These are phyloP conservation scores for Colletotrichum sidae DNA, from an alignment of 2,329 filamentous ascomycete genomes.

Conservation along the genomic window DNA sequence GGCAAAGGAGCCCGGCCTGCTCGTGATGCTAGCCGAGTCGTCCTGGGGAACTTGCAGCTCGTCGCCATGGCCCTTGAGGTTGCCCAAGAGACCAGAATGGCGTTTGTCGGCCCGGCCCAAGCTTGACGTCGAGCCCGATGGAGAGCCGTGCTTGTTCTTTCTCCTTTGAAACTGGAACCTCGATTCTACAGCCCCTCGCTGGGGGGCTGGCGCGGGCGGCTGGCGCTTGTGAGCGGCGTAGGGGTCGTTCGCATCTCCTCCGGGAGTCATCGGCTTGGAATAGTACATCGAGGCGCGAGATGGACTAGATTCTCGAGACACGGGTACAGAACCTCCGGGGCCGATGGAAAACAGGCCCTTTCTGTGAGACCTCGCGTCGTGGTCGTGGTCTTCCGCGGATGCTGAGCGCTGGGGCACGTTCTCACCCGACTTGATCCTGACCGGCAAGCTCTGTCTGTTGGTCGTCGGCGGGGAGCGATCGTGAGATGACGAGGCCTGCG, in stretches of 20 bases:
- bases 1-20: conserved; percentile 84
- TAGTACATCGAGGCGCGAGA: conserved; percentile 73
- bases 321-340: conserved; percentile 63
- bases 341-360: conserved; percentile 66
- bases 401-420: conserved; percentile 55
- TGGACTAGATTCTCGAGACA: conserved; percentile 73
- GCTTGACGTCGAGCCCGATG: conserved; percentile 63
- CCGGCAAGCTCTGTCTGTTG: conserved; percentile 52
- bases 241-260: conserved; percentile 84
- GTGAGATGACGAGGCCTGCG: conserved; percentile 72
- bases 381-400: conserved; percentile 51
- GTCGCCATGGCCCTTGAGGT: conserved; percentile 54
- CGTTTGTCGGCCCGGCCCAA: conserved; percentile 66
- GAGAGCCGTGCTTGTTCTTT: conserved; percentile 71
- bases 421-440: conserved; percentile 58
- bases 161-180: conserved; percentile 86
- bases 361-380: conserved; percentile 56
- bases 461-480: conserved; percentile 59
- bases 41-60: conserved; percentile 57
- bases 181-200: conserved; percentile 75
- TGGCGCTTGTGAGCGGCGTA: conserved; percentile 86
- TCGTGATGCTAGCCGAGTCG: conserved; percentile 60
- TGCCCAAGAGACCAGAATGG: conserved; percentile 57
- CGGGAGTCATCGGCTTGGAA: conserved; percentile 81
- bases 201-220: conserved; percentile 73